Evolutionary conservation across 2,329 filamentous ascomycete species (phyloP), one percentile per base, ranked within the genome.

Genomic region (Lecanicillium sp.): DNA sequence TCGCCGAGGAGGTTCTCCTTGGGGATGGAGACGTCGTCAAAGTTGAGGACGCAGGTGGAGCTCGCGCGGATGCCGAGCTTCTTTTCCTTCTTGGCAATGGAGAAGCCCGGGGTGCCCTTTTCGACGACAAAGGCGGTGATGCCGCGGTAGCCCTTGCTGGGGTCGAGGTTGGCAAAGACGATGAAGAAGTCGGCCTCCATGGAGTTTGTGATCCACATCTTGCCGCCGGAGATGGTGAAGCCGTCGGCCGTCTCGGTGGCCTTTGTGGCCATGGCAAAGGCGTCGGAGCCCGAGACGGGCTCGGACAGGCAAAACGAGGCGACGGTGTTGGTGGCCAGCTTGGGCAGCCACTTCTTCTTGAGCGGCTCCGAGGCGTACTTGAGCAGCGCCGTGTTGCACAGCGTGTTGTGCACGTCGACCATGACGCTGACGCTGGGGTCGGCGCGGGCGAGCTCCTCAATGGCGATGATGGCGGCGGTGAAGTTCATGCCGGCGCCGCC

Each of bases 131-230:
- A 98, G 37, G 92, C 92, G 2, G 88, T 89, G 63, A 98, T 98
- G 42, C 92, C 92, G 65, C 89, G 90, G 74, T 98, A 95, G 38
- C 88, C 90, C 68, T 90, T 88, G 66, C 78, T 81, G 1, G 83
- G 89, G 58, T 95, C 83, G 29, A 98, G 71, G 65, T 95, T 98
- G 55, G 92, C 92, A 57, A 98, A 98, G 42, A 98, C 92, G 55
- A 98, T 90, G 68, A 95, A 98, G 69, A 96, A 83, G 43, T 80
- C 80, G 15, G 92, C 84, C 67, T 98, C 92, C 68, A 90, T 81
- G 36, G 85, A 83, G 73, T 98, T 98, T 47, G 92, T 98, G 65
- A 98, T 98, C 92, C 92, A 98, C 92, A 98, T 98, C 77, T 98
- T 98, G 62, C 78, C 80, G 35, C 92, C 92, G 44, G 78, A 84